These are phyloP conservation scores for Tetracentron sinense DNA, from an alignment of 164 flowering plant genomes.

Conservation along the genomic window DNA sequence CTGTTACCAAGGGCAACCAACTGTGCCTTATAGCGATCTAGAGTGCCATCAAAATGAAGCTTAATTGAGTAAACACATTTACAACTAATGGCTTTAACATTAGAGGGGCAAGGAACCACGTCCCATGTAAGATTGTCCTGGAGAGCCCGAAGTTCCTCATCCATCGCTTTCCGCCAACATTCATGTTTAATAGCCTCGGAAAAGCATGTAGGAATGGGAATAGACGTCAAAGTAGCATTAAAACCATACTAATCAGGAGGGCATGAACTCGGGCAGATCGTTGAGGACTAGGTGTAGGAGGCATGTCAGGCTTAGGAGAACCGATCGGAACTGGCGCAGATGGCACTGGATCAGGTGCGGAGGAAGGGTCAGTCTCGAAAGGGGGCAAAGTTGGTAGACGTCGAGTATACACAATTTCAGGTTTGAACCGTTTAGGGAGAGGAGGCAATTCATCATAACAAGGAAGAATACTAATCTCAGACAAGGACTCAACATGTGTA, in stretches of 20 bases:
- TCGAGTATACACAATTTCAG: background rate
- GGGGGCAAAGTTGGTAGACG: background rate
- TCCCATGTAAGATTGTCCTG: background rate
- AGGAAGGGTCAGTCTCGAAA: background rate
- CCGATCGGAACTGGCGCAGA: too few relatives aligned
- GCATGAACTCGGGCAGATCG: background rate
- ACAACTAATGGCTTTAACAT: background rate
- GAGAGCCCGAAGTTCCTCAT: background rate
- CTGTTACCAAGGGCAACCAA: background rate
- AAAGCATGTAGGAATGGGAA: background rate
- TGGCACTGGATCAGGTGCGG: background rate
- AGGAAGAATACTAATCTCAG: background rate
- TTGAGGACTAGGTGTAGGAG: background rate
- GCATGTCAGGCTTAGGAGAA: too few relatives aligned
- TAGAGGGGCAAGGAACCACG: background rate
- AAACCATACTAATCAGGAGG: background rate
- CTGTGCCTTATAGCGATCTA: slow-evolving; percentile 7
- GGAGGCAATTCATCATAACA: background rate
- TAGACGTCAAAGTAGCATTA: background rate
- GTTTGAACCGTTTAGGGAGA: background rate
- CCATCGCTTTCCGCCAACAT: background rate
- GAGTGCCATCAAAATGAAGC: background rate
- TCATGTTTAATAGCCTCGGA: background rate
- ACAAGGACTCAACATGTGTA: background rate
- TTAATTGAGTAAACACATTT: slow-evolving; percentile 14